phyloP scores from a whole-genome alignment of 768 basidiomycete genomes.

The Gymnopilus junonius region DNA sequence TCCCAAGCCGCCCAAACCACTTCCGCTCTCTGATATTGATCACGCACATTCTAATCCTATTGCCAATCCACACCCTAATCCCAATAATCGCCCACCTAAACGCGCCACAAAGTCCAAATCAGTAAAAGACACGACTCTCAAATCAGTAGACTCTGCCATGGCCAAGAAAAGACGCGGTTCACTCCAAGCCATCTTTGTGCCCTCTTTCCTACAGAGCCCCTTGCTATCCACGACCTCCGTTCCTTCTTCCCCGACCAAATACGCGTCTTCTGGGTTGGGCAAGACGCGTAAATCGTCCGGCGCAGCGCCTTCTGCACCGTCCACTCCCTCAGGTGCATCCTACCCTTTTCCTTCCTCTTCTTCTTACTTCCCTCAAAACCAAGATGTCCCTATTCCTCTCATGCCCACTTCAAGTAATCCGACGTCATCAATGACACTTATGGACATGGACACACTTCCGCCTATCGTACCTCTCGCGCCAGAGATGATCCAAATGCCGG shows the following conservation, averaged over 20 bases:
- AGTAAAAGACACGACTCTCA: conserved; percentile 17
- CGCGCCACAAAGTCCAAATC: conserved; percentile 19
- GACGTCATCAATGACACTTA: background rate
- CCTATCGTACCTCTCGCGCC: background rate
- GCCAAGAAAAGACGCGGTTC: conserved; percentile 59
- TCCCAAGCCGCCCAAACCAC: conserved; percentile 3
- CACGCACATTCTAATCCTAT: background rate
- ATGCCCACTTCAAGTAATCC: background rate
- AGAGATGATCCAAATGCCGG: conserved; percentile 2
- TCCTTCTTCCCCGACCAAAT: conserved; percentile 21
- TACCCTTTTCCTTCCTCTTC: background rate
- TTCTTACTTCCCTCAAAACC: background rate
- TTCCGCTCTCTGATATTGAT: background rate
- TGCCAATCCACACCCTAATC: background rate
- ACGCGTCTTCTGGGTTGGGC: conserved; percentile 9
- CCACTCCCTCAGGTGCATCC: conserved; percentile 9
- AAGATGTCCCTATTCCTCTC: background rate
- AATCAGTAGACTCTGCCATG: conserved; percentile 6
- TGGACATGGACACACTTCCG: background rate
- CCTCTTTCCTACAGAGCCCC: conserved; percentile 45
- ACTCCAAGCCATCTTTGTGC: conserved; percentile 54
- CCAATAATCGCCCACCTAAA: conserved; percentile 5
- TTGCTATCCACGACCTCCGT: conserved; percentile 30
- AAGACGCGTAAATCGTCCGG: conserved; percentile 19
- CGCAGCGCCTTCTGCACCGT: conserved; percentile 8